Evolutionary conservation across 2,329 filamentous ascomycete genomes (phyloP).

Genomic region (Neonectria magnoliae): DNA sequence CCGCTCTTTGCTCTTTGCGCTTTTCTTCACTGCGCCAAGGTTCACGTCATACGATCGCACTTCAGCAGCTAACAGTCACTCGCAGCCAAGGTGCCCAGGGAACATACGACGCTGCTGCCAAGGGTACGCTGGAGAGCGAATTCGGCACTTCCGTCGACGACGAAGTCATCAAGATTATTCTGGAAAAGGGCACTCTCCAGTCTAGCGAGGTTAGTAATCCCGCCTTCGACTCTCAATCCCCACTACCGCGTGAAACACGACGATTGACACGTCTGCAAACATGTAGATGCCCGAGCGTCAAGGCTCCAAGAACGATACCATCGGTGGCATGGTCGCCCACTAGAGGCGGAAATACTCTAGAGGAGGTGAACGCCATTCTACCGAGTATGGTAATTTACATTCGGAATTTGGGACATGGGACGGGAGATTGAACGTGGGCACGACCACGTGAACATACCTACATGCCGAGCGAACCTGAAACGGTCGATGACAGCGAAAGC

Average conservation of each 20-base stretch:
- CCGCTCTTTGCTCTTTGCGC: neutral
- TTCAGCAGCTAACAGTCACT: conserved; percentile 24
- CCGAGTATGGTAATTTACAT: neutral
- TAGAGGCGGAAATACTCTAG: conserved; percentile 49
- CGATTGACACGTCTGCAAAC: conserved; percentile 5
- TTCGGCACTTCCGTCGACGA: conserved; percentile 86
- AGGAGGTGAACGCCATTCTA: conserved; percentile 29
- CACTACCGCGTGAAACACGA: neutral
- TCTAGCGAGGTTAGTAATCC: conserved; percentile 59
- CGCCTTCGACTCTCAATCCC: neutral
- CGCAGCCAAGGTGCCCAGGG: conserved; percentile 87
- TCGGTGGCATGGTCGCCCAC: conserved; percentile 55
- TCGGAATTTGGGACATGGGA: conserved; percentile 11
- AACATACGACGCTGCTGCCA: conserved; percentile 78
- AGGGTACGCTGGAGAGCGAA: conserved; percentile 80
- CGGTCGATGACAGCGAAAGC: conserved; percentile 23
- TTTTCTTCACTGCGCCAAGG: neutral
- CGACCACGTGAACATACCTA: conserved; percentile 1
- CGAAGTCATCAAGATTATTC: conserved; percentile 82
- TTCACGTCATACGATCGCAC: neutral
- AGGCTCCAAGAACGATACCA: conserved; percentile 64
- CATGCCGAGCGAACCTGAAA: conserved; percentile 22
- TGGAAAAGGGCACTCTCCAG: conserved; percentile 79
- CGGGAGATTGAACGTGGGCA: neutral
- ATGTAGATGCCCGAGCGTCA: conserved; percentile 62